Evolutionary conservation across 306 rosid genomes (phyloP), one percentile per base, ranked within the genome.

Genomic region (Prinsepia uniflora): DNA sequence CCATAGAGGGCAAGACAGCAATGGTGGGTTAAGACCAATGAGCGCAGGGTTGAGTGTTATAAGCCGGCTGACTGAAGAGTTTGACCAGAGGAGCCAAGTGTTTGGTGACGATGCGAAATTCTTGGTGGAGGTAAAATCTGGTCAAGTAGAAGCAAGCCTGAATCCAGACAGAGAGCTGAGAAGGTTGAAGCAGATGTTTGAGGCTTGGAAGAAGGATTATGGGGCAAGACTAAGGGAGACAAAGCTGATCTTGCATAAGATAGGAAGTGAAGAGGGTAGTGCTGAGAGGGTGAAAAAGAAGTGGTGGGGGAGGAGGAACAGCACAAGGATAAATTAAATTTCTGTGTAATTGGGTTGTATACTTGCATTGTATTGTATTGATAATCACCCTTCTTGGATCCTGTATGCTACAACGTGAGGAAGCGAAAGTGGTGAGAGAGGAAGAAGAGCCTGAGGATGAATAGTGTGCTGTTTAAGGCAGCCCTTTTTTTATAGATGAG

Each of bases 61-160:
- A 76, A 94, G 97, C 74, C 87, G 97, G 50, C 76, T 94, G 82
- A 92, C 97, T 2, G 99, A 94, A 75, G 99, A 94, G 73, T 94
- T 94, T 15, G 99, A 94, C 81, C 99, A 91, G 82, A 81, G 99
- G 86, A 89, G 97, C 84, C 99, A 91, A 79, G 99, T 94, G 5
- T 94, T 94, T 68, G 96, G 96, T 5, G 99, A 94, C 20, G 99
- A 94, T 75, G 96, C 99, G n/a, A 94, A 94, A 84, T 94, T 94
- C 91, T 84, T 94, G 86, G 99, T 94, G 71, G 99, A 94, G 88
- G 99, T 94, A 60, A 94, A 94, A 81, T 91, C 99, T 36, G 99
- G 99, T 76, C 95, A 94, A 71, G 90, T 89, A 6, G 99, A 94
- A 71, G 99, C 99, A 34, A 91, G 89, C 80, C 79, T 94, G 75